phyloP scores from a whole-genome alignment of 2,329 filamentous ascomycete genomes.

The Colletotrichum lupini region DNA sequence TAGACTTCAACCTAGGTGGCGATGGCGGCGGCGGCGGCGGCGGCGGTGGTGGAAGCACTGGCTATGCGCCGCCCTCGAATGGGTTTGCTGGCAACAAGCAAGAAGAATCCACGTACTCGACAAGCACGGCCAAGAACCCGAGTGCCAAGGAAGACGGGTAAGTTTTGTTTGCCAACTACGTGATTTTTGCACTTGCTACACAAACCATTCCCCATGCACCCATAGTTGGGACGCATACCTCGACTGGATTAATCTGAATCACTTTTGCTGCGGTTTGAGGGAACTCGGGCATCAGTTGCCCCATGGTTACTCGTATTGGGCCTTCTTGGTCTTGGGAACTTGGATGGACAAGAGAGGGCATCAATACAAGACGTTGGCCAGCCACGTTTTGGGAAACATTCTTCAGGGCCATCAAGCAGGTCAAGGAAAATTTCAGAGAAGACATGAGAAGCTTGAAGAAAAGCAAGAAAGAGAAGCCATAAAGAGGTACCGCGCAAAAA shows the following conservation, averaged over 20 bases:
- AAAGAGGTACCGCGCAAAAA: conserved; percentile 31
- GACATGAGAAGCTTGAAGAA: conserved; percentile 33
- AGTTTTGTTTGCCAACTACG: conserved; percentile 57
- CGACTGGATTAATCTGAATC: conserved; percentile 23
- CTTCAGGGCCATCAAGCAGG: conserved; percentile 31
- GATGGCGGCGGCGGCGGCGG: conserved; percentile 45
- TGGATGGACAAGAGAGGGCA: conserved; percentile 32
- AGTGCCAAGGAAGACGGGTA: conserved; percentile 91
- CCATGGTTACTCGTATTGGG: conserved; percentile 23
- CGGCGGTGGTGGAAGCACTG: conserved; percentile 6
- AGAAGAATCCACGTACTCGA: conserved; percentile 46
- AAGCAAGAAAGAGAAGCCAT: conserved; percentile 33
- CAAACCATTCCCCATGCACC: neutral
- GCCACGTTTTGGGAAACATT: conserved; percentile 17
- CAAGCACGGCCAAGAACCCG: conserved; percentile 60
- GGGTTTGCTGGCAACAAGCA: conserved; percentile 34
- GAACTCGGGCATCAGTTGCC: conserved; percentile 14
- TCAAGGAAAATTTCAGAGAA: conserved; percentile 25
- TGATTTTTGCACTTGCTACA: conserved; percentile 22
- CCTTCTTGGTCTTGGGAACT: conserved; percentile 26
- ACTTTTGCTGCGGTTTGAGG: conserved; percentile 19
- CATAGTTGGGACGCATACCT: conserved; percentile 8
- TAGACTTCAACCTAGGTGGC: conserved; percentile 68
- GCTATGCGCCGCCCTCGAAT: conserved; percentile 28
- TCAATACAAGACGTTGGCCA: conserved; percentile 3